Evolutionary conservation across 2,329 filamentous ascomycete species (phyloP).

Genomic region (Colletotrichum musae): DNA sequence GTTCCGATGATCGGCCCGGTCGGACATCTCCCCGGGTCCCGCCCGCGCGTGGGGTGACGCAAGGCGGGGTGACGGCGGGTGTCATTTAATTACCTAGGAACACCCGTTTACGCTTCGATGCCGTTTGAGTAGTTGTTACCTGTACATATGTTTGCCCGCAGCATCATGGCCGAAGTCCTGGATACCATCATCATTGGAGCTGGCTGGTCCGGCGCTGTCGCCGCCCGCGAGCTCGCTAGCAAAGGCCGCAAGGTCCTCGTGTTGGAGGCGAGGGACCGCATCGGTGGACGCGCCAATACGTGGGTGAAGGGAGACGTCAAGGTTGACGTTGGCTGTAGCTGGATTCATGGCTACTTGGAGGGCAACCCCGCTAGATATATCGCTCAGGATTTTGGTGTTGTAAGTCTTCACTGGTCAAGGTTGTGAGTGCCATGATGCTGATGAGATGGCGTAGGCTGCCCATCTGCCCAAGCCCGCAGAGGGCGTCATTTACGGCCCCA

Average conservation of each 20-base stretch:
- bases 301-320: constrained; percentile 37
- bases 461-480: constrained; percentile 34
- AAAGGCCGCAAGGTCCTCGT: constrained; percentile 36
- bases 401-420: constrained; percentile 9
- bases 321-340: constrained; percentile 38
- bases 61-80: constrained; percentile 23
- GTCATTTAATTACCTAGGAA: constrained; percentile 13
- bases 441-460: constrained; percentile 28
- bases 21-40: constrained; percentile 39
- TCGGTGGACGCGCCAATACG: constrained; percentile 39
- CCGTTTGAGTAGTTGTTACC: background rate
- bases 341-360: constrained; percentile 37
- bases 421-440: background rate
- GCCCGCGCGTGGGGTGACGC: constrained; percentile 13
- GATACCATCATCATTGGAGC: constrained; percentile 40
- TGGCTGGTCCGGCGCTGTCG: constrained; percentile 35
- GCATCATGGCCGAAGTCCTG: constrained; percentile 28
- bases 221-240: constrained; percentile 31
- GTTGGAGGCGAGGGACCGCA: constrained; percentile 39
- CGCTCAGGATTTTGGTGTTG: constrained; percentile 36
- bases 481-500: constrained; percentile 35
- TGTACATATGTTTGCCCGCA: constrained; percentile 30
- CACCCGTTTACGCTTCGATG: background rate
- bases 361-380: constrained; percentile 37
- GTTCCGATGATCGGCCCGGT: constrained; percentile 40